Base-by-base conservation (phyloP, 2,329 filamentous ascomycete species). In the Dactylonectria macrodidyma region DNA sequence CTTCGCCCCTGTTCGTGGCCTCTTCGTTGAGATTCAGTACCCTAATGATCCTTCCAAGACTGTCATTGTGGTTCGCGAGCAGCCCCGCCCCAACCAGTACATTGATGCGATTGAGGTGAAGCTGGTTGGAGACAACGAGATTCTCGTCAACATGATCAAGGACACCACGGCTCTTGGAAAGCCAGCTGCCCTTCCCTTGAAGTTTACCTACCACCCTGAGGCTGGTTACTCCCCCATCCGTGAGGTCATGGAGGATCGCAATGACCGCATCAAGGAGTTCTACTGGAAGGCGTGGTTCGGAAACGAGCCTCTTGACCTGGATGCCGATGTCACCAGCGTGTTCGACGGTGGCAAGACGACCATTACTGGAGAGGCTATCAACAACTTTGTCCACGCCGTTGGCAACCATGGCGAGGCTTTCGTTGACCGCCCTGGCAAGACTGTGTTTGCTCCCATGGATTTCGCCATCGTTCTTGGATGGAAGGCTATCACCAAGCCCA, bases 401-500 rank as follows among this genome's bases (percentile, higher is more conserved):
- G 96, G 97, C 72, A 99, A 99, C 84, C 97, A 93, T 14, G 95
- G 95, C 44, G 96, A 99, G 81, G 95, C 96, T 8, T 99, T 99
- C 75, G 95, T 99, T 60, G 95, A 98, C 77, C 90, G 95, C 55
- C 95, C 95, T 51, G 95, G 95, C 73, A 98, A 98, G 86, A 91
- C 93, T 70, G 93, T 98, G 71, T 95, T 92, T 75, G 96, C 96
- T 8, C 96, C 97, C 36, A 99, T 99, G 96, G 96, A 99, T 82
- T 99, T 97, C 77, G 95, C 95, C 73, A 97, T 98, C 73, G 95
- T 98, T n/a, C 93, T 97, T 58, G 95, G 95, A 70, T 98, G 95
- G 95, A 98, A 99, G 85, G 96, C 96, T 50, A 99, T 99, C 78
- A 99, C 95, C 11, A 98, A 98, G 88, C 96, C 96, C 14, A 99